phyloP scores from a whole-genome alignment of 768 basidiomycete genomes.

The Suillus spraguei region DNA sequence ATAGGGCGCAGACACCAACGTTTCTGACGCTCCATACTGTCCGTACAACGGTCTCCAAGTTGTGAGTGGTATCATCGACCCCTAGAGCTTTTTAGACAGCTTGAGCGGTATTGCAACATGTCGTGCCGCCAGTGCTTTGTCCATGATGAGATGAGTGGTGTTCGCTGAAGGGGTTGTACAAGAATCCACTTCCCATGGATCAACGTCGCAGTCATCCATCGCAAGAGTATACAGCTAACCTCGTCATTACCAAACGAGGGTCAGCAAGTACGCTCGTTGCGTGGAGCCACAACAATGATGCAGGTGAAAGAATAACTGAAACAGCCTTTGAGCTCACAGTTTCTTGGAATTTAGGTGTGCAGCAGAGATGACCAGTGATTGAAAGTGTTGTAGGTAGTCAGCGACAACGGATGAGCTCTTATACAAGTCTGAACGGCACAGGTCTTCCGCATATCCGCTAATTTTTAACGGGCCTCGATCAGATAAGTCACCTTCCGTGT shows the following conservation, averaged over 20 bases:
- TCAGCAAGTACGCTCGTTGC: slow-evolving; percentile 33
- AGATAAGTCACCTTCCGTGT: slow-evolving; percentile 2
- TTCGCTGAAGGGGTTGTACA: slow-evolving; percentile 10
- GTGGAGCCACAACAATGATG: slow-evolving; percentile 36
- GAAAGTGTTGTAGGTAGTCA: neutral
- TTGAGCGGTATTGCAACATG: neutral
- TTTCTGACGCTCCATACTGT: neutral
- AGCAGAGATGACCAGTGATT: neutral
- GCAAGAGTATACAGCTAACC: slow-evolving; percentile 52
- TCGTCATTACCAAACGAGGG: slow-evolving; percentile 30
- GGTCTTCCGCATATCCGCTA: neutral
- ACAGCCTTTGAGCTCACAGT: slow-evolving; percentile 3
- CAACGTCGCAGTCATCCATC: slow-evolving; percentile 80
- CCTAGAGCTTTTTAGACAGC: neutral
- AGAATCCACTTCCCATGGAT: slow-evolving; percentile 38
- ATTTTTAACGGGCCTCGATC: neutral
- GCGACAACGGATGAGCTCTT: neutral
- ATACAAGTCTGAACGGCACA: slow-evolving; percentile 1
- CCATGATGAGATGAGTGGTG: neutral
- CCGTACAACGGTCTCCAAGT: neutral
- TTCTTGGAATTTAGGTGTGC: neutral
- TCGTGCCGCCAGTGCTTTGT: neutral
- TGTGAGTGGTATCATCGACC: neutral
- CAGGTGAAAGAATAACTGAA: slow-evolving; percentile 23
- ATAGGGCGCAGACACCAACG: neutral